These are phyloP conservation scores for Metschnikowia kofuensis DNA, from an alignment of 805 yeast species.

Conservation along the genomic window DNA sequence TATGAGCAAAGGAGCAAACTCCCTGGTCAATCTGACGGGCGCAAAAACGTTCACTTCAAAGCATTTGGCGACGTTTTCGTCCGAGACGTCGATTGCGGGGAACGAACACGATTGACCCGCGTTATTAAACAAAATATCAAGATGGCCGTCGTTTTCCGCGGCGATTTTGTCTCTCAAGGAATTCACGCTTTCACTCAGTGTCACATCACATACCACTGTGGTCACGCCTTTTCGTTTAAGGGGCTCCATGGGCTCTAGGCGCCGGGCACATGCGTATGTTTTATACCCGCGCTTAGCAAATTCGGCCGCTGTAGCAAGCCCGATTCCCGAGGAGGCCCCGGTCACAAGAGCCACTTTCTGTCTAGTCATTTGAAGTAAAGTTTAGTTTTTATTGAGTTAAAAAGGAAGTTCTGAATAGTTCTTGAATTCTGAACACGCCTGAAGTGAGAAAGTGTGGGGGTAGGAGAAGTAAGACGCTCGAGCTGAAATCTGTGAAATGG, in stretches of 20 bases:
- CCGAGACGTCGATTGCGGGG: slow-evolving; percentile 65
- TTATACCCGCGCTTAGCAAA: slow-evolving; percentile 49
- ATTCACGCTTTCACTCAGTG: slow-evolving; percentile 46
- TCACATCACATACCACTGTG: slow-evolving; percentile 56
- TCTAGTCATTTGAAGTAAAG: slow-evolving; percentile 2
- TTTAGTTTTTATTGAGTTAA: no score
- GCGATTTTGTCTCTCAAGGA: slow-evolving; percentile 42
- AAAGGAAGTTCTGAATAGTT: not conserved
- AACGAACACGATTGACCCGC: slow-evolving; percentile 76
- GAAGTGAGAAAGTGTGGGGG: not conserved
- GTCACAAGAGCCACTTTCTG: slow-evolving; percentile 51
- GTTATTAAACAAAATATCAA: slow-evolving; percentile 67
- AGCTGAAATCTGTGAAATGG: no score
- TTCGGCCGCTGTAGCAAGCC: slow-evolving; percentile 45
- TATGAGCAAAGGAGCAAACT: slow-evolving; percentile 52
- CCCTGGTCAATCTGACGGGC: slow-evolving; percentile 61
- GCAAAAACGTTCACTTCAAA: slow-evolving; percentile 70
- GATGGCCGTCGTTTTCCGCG: slow-evolving; percentile 41
- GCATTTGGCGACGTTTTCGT: slow-evolving; percentile 49
- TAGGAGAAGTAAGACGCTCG: no score
- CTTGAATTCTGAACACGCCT: not conserved
- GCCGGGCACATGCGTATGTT: slow-evolving; percentile 75
- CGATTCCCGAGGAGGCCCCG: slow-evolving; percentile 63
- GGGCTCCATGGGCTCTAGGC: slow-evolving; percentile 57
- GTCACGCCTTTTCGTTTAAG: slow-evolving; percentile 45